Percentiles rank a stretch among this genome's conserved stretches.
Evolutionary conservation across 306 rosid species (phyloP).

Genomic region (Amphicarpaea edgeworthii): DNA sequence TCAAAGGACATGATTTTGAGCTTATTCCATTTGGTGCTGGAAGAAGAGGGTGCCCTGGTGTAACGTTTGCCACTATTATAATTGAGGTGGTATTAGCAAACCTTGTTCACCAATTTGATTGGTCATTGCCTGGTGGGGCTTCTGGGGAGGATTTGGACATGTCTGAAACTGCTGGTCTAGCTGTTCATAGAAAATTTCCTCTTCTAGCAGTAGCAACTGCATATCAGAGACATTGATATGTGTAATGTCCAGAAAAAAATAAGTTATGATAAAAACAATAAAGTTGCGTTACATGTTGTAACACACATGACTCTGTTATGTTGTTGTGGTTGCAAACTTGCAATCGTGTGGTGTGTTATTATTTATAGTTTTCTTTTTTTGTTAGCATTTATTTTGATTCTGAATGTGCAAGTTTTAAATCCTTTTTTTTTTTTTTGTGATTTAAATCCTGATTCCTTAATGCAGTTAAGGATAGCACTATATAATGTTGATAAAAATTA

Average conservation of each 20-base stretch:
- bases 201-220: conserved; percentile 2
- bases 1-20: conserved; percentile 42
- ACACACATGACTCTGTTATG: too few relatives aligned
- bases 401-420: too few relatives aligned
- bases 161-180: conserved; percentile 20
- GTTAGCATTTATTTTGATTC: too few relatives aligned
- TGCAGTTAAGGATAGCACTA: too few relatives aligned
- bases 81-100: conserved; percentile 19
- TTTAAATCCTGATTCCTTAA: too few relatives aligned
- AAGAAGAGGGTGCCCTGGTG: conserved; percentile 49
- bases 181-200: conserved; percentile 19
- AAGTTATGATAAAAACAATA: neutral
- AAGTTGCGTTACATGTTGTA: too few relatives aligned
- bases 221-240: neutral
- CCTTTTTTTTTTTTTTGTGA: too few relatives aligned
- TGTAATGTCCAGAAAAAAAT: neutral
- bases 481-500: too few relatives aligned
- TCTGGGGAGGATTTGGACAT: conserved; percentile 19
- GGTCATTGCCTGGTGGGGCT: conserved; percentile 18
- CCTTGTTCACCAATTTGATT: conserved; percentile 40
- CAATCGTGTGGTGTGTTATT: too few relatives aligned
- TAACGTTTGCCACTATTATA: neutral
- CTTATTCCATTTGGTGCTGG: conserved; percentile 48
- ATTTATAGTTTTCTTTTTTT: too few relatives aligned
- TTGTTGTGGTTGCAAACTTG: too few relatives aligned